Evolutionary conservation across 1,139 yeast genomes (phyloP), one percentile per base, ranked within the genome.

Genomic region (Debaryomyces nepalensis): DNA sequence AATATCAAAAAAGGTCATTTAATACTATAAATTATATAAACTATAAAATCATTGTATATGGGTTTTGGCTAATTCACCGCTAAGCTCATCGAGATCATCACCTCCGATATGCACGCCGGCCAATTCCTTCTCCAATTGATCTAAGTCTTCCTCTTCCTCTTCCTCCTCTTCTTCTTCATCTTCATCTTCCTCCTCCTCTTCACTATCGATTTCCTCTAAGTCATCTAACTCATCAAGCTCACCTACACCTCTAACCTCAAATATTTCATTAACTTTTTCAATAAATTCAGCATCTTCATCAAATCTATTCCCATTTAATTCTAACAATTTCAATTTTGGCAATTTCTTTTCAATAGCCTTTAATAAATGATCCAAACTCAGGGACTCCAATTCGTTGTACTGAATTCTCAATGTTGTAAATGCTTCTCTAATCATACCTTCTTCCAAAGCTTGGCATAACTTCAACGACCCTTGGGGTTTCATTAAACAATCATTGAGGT

Each of bases 151-250:
- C 39, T 78, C 81, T 44, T 73, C 75, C 44, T 68, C 75, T 33
- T 70, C 73, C 45, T 70, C 79, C 29, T 59, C 66, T 40, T 77
- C 83, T 26, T 71, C 83, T 11, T 70, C 81, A 15, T 75, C 86
- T 4, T 80, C 87, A 10, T 81, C 90, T 7, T 81, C 88, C 22
- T 83, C 93, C 47, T 87, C 95, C 43, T 85, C 96, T 18, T 87
- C 97, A 47, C 88, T 84, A 52, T 87, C 90, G 37, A 82, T 75
- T 61, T 89, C 97, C 68, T 93, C 99, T 70, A 95, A 79, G 55
- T 93, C 99, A 55, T 93, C 98, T 46, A 90, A 74, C 54, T 90
- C 97, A 57, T 90, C 97, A 23, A 93, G 65, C 61, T 85, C 95
- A 44, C 97, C 96, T 45, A 69, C 64, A 0, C 91, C 95, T 58